Evolutionary conservation across 257 asterid genomes (phyloP).

Genomic region (Gentiana dahurica): DNA sequence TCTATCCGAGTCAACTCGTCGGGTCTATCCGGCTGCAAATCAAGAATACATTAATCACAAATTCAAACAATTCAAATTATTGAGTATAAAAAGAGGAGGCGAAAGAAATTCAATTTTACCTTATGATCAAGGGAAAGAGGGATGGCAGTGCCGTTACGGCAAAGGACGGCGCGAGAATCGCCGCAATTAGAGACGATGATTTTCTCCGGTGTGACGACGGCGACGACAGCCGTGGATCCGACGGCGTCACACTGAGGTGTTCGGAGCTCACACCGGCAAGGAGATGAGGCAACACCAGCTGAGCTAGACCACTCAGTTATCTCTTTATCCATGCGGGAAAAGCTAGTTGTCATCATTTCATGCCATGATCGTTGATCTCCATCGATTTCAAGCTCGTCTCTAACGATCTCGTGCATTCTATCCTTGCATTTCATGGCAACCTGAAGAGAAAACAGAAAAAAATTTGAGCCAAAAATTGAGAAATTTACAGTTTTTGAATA

Average conservation of each 20-base stretch:
- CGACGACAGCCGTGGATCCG: conserved; percentile 91
- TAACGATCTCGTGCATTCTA: conserved; percentile 87
- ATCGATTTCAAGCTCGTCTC: conserved; percentile 17
- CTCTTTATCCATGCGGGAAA: conserved; percentile 51
- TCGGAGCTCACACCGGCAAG: conserved; percentile 36
- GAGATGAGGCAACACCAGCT: conserved; percentile 18
- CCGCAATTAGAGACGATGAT: conserved; percentile 90
- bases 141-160: conserved; percentile 56
- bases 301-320: conserved; percentile 20
- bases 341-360: conserved; percentile 51
- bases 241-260: conserved; percentile 47
- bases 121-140: conserved; percentile 73
- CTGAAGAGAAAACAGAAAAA: conserved; percentile 20
- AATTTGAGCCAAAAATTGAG: no score
- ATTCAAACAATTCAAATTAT: background rate
- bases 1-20: conserved; percentile 59
- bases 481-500: no score
- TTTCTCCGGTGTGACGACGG: conserved; percentile 50
- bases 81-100: background rate
- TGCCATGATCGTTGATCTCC: conserved; percentile 80
- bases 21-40: conserved; percentile 55
- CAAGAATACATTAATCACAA: background rate
- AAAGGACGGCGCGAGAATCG: conserved; percentile 80
- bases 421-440: conserved; percentile 79
- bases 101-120: conserved; percentile 22